A percentile compares a stretch with the other conserved stretches of the same genome.
phyloP scores from a whole-genome alignment of 139 green algal species.

The Axilococcus clingmanii region DNA sequence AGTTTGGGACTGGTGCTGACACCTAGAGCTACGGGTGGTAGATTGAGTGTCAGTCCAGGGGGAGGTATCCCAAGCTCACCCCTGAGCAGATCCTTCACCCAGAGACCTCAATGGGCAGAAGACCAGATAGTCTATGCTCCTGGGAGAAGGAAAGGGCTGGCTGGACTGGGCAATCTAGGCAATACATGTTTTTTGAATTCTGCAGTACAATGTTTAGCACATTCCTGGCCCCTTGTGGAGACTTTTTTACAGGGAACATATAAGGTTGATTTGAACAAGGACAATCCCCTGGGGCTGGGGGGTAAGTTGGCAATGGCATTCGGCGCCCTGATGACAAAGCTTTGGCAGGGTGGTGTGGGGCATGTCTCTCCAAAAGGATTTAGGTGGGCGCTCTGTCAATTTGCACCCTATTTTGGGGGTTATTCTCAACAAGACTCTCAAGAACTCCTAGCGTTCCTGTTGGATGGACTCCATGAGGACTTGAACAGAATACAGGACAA shows the following conservation, averaged over 20 bases:
- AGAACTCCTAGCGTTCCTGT: constrained; percentile 88
- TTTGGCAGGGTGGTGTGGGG: constrained; percentile 63
- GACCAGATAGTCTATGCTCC: constrained; percentile 10
- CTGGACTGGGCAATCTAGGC: constrained; percentile 74
- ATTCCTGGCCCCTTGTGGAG: constrained; percentile 67
- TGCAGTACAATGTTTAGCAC: constrained; percentile 85
- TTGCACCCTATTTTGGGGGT: constrained; percentile 85
- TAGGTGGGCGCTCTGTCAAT: constrained; percentile 72
- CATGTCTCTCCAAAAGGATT: constrained; percentile 56
- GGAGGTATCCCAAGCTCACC: not conserved
- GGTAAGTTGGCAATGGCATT: constrained; percentile 87
- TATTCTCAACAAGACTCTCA: constrained; percentile 91
- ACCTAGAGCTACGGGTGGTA: too few relatives aligned
- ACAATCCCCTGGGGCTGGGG: constrained; percentile 81
- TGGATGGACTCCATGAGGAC: constrained; percentile 87
- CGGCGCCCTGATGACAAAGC: constrained; percentile 62
- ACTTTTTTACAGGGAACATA: constrained; percentile 66
- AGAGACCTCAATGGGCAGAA: constrained; percentile 20
- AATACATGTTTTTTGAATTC: constrained; percentile 97
- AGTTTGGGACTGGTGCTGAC: too few relatives aligned
- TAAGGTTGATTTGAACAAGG: constrained; percentile 65
- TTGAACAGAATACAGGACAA: constrained; percentile 88
- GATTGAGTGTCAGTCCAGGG: too few relatives aligned
- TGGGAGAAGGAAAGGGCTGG: constrained; percentile 31
- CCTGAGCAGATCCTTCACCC: not conserved